Evolutionary conservation across 805 yeast genomes (phyloP), one percentile per base, ranked within the genome.

Genomic region (Hanseniaspora jakobsenii): DNA sequence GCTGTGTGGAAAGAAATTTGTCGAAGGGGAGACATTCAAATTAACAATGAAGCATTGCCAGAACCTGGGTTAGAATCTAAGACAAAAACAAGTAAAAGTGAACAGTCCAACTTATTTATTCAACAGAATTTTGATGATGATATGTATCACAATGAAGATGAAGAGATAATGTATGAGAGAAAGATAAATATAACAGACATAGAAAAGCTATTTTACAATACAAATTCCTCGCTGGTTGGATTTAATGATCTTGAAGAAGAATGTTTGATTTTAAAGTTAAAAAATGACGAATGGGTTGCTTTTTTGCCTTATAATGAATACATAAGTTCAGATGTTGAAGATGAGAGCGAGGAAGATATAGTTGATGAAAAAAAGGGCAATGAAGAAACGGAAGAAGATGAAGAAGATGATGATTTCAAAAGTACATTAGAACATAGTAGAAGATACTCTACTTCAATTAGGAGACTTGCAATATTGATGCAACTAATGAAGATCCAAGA

Each of bases 1-100:
- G 5, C 48, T 22, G 66, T 73, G 2, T 82, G 93, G 93, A 78
- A 77, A 50, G 93, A 82, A 51, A 77, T 77, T 38, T 72, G 66
- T 59, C 77, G 84, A 14, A 67, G 74, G 45, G n/a, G 72, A 79
- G 27, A 54, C 57, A 44, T 71, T 75, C 0, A 14, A 9, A 6
- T 19, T 53, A 42, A n/a, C n/a, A n/a, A n/a, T n/a, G n/a, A n/a
- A n/a, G n/a, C n/a, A n/a, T n/a, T n/a, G n/a, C n/a, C n/a, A n/a
- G n/a, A n/a, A n/a, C n/a, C n/a, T n/a, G n/a, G n/a, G n/a, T n/a
- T n/a, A n/a, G n/a, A n/a, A n/a, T n/a, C n/a, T n/a, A n/a, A n/a
- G n/a, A n/a, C n/a, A n/a, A 54, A 9, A 79, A n/a, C 6, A 7
- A 3, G 10, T 21, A 26, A 27, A 4, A 16, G 34, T 1, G 9